Conservation (phyloP, 495 filamentous ascomycete species). For the Tuber brumale region DNA sequence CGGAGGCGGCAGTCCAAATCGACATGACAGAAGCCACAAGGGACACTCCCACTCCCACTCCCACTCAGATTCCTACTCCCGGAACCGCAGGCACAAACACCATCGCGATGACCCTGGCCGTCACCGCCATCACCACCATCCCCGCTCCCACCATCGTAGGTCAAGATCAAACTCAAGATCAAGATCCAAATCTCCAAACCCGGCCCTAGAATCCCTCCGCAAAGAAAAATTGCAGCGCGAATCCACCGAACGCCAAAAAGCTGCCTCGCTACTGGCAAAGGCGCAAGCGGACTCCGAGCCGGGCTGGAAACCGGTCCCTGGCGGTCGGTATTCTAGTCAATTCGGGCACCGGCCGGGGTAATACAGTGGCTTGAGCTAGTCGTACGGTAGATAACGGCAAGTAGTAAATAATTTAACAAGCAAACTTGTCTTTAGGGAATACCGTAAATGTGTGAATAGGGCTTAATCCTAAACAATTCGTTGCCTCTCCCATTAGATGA, state of each 20-base stretch:
- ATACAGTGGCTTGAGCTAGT: neutral
- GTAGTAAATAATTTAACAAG: neutral
- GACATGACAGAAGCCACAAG: constrained; percentile 12
- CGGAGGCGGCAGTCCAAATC: constrained; percentile 15
- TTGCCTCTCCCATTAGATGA: too few species aligned
- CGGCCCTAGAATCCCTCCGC: constrained; percentile 13
- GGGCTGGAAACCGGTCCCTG: constrained; percentile 33
- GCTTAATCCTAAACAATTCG: too few species aligned
- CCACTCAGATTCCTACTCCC: constrained; percentile 7
- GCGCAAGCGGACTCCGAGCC: constrained; percentile 31
- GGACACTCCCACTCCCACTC: constrained; percentile 11
- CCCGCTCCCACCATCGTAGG: constrained; percentile 16
- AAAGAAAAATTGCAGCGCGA: constrained; percentile 31
- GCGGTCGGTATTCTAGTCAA: constrained; percentile 39
- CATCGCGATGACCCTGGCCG: neutral
- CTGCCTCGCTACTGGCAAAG: constrained; percentile 25
- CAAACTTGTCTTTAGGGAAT: neutral
- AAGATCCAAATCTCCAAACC: constrained; percentile 13
- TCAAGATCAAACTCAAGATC: constrained; percentile 10
- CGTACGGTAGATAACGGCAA: neutral
- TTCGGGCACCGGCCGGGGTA: constrained; percentile 30
- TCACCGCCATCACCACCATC: constrained; percentile 7
- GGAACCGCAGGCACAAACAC: constrained; percentile 11
- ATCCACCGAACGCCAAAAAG: constrained; percentile 24
- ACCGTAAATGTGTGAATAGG: too few species aligned